Evolutionary conservation across 2,329 filamentous ascomycete species (phyloP).

Genomic region (Apiospora rasikravindrae): DNA sequence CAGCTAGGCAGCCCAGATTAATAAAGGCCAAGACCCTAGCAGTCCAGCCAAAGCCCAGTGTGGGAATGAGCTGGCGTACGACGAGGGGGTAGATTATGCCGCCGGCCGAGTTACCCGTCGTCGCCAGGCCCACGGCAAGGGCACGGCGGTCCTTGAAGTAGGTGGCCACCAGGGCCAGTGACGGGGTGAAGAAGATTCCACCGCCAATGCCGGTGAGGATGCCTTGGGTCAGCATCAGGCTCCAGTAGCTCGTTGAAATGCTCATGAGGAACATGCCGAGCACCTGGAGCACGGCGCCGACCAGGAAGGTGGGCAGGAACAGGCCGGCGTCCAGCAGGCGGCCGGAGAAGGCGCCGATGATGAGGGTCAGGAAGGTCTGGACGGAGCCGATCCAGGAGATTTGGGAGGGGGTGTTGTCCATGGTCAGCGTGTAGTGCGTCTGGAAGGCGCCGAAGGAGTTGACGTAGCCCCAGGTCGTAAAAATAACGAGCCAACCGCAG

Average conservation of each 20-base stretch:
- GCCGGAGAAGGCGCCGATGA: slow-evolving; percentile 48
- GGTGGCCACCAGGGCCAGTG: slow-evolving; percentile 64
- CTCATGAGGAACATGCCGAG: slow-evolving; percentile 52
- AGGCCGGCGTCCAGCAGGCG: slow-evolving; percentile 51
- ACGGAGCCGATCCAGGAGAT: slow-evolving; percentile 53
- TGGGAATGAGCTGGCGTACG: slow-evolving; percentile 37
- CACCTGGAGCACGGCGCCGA: slow-evolving; percentile 45
- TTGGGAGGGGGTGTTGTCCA: slow-evolving; percentile 40
- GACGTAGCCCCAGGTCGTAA: slow-evolving; percentile 52
- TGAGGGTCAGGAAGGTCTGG: slow-evolving; percentile 49
- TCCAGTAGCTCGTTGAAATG: slow-evolving; percentile 51
- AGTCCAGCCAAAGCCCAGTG: slow-evolving; percentile 40
- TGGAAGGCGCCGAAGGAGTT: slow-evolving; percentile 54
- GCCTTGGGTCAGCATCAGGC: slow-evolving; percentile 55
- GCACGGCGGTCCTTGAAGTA: slow-evolving; percentile 63
- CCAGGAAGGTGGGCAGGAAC: slow-evolving; percentile 44
- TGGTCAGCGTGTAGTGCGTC: slow-evolving; percentile 46
- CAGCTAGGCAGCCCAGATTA: slow-evolving; percentile 83
- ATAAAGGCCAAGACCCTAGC: slow-evolving; percentile 47
- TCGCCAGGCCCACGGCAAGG: slow-evolving; percentile 63
- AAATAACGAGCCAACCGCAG: slow-evolving; percentile 46
- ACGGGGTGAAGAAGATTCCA: slow-evolving; percentile 62
- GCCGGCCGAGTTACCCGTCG: slow-evolving; percentile 61
- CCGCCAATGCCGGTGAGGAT: slow-evolving; percentile 55
- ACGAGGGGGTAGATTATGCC: slow-evolving; percentile 58